Evolutionary conservation across 768 basidiomycete genomes (phyloP).

Genomic region (Hericium rajendrae): DNA sequence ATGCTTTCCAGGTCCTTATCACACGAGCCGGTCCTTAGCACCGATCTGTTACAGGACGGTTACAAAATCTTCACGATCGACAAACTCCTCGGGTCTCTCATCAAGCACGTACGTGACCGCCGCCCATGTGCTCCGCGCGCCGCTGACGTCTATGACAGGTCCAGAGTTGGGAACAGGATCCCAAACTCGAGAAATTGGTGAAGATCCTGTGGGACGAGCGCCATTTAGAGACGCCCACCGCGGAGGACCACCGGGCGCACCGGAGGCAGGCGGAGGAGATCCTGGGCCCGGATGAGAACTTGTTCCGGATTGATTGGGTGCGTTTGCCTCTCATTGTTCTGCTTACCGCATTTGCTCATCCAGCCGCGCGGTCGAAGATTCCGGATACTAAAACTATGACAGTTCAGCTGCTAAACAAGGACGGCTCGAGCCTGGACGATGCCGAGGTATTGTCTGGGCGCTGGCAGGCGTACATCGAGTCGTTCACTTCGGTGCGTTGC

Average conservation of each 20-base stretch:
- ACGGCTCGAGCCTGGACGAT: conserved; percentile 67
- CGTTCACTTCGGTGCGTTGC: conserved; percentile 53
- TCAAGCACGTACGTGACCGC: conserved; percentile 64
- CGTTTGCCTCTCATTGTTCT: conserved; percentile 10
- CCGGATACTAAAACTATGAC: conserved; percentile 59
- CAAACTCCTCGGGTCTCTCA: conserved; percentile 76
- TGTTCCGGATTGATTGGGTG: conserved; percentile 80
- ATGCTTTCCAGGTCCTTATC: neutral
- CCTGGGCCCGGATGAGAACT: conserved; percentile 65
- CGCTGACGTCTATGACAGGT: conserved; percentile 27
- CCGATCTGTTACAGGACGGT: conserved; percentile 38
- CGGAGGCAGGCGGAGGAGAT: conserved; percentile 61
- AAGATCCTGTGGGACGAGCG: conserved; percentile 65
- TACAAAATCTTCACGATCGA: conserved; percentile 93
- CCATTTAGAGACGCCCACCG: conserved; percentile 44
- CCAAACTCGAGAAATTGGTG: conserved; percentile 62
- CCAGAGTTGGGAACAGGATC: conserved; percentile 58
- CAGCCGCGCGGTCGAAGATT: conserved; percentile 31
- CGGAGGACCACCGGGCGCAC: conserved; percentile 62
- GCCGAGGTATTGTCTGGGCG: conserved; percentile 66
- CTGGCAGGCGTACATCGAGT: conserved; percentile 75
- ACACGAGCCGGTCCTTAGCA: neutral
- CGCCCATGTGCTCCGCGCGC: no score
- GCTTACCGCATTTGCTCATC: neutral
- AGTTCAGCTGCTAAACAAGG: conserved; percentile 70